phyloP scores from a whole-genome alignment of 805 yeast species.

The Myxozyma neotropica region DNA sequence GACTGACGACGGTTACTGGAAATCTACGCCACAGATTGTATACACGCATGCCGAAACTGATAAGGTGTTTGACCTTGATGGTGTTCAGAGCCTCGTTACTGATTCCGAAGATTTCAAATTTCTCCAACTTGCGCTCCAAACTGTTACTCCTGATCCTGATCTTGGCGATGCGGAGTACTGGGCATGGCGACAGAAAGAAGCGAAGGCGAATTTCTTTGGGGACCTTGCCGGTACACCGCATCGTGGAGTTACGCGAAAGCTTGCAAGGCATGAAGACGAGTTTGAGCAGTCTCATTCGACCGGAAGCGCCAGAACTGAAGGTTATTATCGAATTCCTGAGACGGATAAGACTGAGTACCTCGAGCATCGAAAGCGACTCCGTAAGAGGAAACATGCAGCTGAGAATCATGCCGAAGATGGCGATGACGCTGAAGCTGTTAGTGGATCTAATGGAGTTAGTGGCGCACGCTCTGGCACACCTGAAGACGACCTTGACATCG shows the following conservation, averaged over 20 bases:
- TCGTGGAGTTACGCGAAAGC: slow-evolving; percentile 19
- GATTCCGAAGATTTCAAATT: slow-evolving; percentile 75
- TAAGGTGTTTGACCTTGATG: slow-evolving; percentile 48
- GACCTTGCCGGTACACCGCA: slow-evolving; percentile 5
- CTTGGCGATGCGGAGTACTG: slow-evolving; percentile 53
- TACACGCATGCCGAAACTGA: slow-evolving; percentile 44
- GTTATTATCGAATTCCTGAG: slow-evolving; percentile 73
- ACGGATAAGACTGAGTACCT: slow-evolving; percentile 71
- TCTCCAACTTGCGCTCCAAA: slow-evolving; percentile 51
- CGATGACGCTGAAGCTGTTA: slow-evolving; percentile 36
- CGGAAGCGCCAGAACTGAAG: slow-evolving; percentile 72
- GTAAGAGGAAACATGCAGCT: slow-evolving; percentile 54
- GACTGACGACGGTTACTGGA: slow-evolving; percentile 25
- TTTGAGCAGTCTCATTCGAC: slow-evolving; percentile 49
- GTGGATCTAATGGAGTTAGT: too few species aligned
- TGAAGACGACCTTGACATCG: slow-evolving; percentile 17
- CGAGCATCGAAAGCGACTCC: slow-evolving; percentile 66
- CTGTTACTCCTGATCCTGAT: slow-evolving; percentile 34
- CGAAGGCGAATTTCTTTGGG: slow-evolving; percentile 27
- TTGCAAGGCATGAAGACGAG: slow-evolving; percentile 40
- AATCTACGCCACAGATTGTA: slow-evolving; percentile 15
- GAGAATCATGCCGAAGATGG: slow-evolving; percentile 52
- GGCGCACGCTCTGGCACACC: slow-evolving; percentile 20
- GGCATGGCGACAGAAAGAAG: slow-evolving; percentile 63
- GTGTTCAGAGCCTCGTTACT: slow-evolving; percentile 57